Base-by-base conservation (phyloP, 140 eudicot genomes). In the Flaveria floridana region DNA sequence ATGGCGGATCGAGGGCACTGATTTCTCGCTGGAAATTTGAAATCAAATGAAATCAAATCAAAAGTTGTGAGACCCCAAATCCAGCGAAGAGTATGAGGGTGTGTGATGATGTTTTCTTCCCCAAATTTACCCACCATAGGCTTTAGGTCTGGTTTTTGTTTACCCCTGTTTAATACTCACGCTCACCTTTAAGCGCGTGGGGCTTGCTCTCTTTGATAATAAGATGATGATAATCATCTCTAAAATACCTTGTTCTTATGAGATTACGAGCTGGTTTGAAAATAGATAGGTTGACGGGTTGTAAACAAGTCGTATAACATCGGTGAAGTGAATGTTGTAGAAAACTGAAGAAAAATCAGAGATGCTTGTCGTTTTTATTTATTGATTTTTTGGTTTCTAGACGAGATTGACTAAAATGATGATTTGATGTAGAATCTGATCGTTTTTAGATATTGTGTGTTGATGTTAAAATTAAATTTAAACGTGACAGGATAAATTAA, bases 1-100 rank as follows among this genome's bases (percentile, higher is more conserved):
- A 65, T 65, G 79, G 65, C n/a, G 63, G 79, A 76, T 76, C 73
- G 76, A 66, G 67, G 23, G 74, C 44, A 67, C 82, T 78, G 78
- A 63, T 71, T 78, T 78, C 57, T 70, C 65, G 82, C 72, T 59
- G 63, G 53, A 58, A 11, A 4, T 76, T 68, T 57, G 64, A 34
- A 34, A 34, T 34, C 41, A 34, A 34, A 28, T 28, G 34, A 69
- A 58, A 58, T 25, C 1, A 42, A 70, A 75, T 30, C 37, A 48
- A 46, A 26, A 11, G 48, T 30, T 30, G 37, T 44, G 3, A 18
- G 61, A 56, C 68, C 46, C 61, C 15, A 76, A 68, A 69, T 67
- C 41, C 80, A 76, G 80, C 75, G 37, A 76, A 67, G 41, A 52
- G 57, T 0, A 65, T 66, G 28, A 53, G 74, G 68, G 74, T 76